phyloP scores from a whole-genome alignment of 2,329 filamentous ascomycete species.

The Pestalotiopsis sp. region DNA sequence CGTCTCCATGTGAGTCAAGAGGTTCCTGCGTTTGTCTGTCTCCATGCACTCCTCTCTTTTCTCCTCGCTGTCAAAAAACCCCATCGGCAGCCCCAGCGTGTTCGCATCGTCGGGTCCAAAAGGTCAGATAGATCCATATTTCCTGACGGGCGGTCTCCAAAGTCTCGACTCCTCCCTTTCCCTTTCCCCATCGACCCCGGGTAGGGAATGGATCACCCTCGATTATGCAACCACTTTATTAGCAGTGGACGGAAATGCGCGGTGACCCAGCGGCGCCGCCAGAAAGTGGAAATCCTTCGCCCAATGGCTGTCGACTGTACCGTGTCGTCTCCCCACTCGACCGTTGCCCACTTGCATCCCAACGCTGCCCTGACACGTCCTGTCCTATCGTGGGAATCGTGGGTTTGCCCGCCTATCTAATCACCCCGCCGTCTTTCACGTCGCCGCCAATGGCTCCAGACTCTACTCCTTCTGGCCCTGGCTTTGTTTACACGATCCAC shows the following conservation, averaged over 20 bases:
- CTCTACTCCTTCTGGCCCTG: background rate
- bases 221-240: background rate
- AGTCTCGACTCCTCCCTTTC: background rate
- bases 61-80: background rate
- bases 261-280: background rate
- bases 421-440: conserved; percentile 8
- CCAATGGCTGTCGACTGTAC: background rate
- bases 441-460: background rate
- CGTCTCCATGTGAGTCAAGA: background rate
- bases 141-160: too few species aligned
- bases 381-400: background rate
- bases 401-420: conserved; percentile 3
- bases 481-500: background rate
- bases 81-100: background rate
- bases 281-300: background rate
- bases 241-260: background rate
- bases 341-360: background rate
- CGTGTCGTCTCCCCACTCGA: background rate
- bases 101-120: background rate
- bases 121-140: too few species aligned
- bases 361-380: background rate
- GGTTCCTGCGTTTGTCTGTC: background rate
- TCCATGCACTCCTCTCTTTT: background rate
- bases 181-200: background rate
- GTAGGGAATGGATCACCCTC: background rate